Conservation (phyloP, 371 early-diverging fungal genomes). For the Mortierella sp. region DNA sequence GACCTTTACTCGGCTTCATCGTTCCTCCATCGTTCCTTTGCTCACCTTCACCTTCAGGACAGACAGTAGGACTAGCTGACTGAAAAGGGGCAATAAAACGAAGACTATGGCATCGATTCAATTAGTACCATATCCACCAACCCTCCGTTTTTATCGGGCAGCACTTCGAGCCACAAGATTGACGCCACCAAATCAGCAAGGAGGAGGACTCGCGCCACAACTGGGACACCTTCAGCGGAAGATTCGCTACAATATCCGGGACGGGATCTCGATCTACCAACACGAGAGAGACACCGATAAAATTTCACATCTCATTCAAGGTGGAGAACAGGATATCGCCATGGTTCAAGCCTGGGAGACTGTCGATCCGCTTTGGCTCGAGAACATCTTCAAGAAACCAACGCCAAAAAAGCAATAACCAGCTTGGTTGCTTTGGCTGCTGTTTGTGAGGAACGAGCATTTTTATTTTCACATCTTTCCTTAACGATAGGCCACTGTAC, state of each 20-base stretch:
- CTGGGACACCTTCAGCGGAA: slow-evolving; percentile 43
- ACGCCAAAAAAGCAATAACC: slow-evolving; percentile 31
- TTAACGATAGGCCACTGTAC: neutral
- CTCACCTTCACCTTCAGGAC: no score
- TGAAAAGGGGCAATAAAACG: no score
- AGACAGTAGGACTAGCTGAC: no score
- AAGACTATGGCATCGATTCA: slow-evolving; percentile 17
- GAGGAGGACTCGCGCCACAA: slow-evolving; percentile 19
- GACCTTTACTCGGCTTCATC: no score
- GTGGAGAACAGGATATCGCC: slow-evolving; percentile 43
- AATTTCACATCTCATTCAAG: slow-evolving; percentile 31
- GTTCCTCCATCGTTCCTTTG: no score
- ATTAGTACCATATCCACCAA: slow-evolving; percentile 41
- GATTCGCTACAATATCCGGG: slow-evolving; percentile 49
- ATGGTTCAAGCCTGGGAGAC: slow-evolving; percentile 47
- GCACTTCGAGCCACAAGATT: slow-evolving; percentile 34
- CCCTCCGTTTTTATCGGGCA: slow-evolving; percentile 44
- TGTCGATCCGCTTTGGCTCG: slow-evolving; percentile 43
- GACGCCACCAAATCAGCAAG: slow-evolving; percentile 9
- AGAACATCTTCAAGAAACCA: slow-evolving; percentile 50
- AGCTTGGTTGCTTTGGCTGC: neutral
- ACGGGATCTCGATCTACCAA: slow-evolving; percentile 48
- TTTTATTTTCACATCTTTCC: neutral
- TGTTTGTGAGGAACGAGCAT: neutral
- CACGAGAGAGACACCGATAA: slow-evolving; percentile 23